Conservation (phyloP, 768 basidiomycete species). For the Exidia glandulosa region DNA sequence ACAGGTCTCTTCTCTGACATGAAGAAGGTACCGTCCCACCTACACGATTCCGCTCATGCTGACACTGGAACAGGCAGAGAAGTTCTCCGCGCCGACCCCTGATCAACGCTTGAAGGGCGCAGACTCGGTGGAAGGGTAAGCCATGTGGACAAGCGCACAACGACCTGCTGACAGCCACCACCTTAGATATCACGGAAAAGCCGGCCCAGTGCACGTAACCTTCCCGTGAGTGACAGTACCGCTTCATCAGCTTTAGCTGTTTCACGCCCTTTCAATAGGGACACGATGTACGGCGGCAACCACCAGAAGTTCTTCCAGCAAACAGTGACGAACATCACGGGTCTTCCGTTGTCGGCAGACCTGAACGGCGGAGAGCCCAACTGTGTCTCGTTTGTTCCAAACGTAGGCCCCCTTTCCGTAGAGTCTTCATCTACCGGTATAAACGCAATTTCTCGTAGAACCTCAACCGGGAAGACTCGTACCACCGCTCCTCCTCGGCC, state of each 20-base stretch:
- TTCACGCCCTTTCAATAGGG: slow-evolving; percentile 1
- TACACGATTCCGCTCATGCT: not conserved
- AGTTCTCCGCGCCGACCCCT: slow-evolving; percentile 35
- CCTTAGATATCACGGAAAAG: slow-evolving; percentile 37
- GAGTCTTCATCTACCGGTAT: no score
- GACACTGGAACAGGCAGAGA: slow-evolving; percentile 27
- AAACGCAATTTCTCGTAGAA: no score
- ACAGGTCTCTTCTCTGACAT: not conserved
- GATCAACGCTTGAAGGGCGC: slow-evolving; percentile 37
- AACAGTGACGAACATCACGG: slow-evolving; percentile 36
- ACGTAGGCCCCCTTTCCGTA: slow-evolving; percentile 19
- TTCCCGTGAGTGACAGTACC: slow-evolving; percentile 11
- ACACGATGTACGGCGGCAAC: slow-evolving; percentile 43
- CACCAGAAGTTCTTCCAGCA: slow-evolving; percentile 39
- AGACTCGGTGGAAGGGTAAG: slow-evolving; percentile 22
- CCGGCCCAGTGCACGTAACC: slow-evolving; percentile 45
- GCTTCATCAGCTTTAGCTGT: not conserved
- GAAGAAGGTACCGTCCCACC: slow-evolving; percentile 18
- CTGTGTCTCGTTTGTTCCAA: slow-evolving; percentile 44
- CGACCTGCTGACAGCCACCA: not conserved
- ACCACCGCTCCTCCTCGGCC: not conserved
- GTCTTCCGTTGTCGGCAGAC: slow-evolving; percentile 37
- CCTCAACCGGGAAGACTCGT: not conserved
- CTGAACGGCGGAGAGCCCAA: slow-evolving; percentile 46
- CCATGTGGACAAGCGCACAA: not conserved